Conservation (phyloP, 1,284 basidiomycete genomes). For the Cryptococcus amylolentus region DNA sequence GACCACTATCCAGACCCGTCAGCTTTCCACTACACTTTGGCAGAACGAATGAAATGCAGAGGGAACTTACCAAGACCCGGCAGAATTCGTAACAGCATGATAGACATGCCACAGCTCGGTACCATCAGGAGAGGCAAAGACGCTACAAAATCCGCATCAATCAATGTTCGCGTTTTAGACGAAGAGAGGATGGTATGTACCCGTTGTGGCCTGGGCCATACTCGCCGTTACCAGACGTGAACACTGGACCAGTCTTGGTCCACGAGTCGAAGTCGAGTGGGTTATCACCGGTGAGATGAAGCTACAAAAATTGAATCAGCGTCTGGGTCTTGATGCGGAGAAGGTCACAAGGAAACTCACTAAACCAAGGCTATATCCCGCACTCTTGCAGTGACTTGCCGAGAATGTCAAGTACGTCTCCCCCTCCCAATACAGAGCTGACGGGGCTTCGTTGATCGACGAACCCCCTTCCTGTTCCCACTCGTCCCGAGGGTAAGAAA, state of each 20-base stretch:
- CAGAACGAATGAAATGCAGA: too few species aligned
- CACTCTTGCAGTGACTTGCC: constrained; percentile 11
- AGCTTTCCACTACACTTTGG: too few species aligned
- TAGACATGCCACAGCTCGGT: constrained; percentile 24
- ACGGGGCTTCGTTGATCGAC: constrained; percentile 15
- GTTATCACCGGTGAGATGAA: constrained; percentile 13
- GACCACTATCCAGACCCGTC: background rate
- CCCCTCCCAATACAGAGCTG: constrained; percentile 14
- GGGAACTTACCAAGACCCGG: constrained; percentile 9
- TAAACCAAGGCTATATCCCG: constrained; percentile 13
- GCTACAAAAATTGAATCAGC: too few species aligned
- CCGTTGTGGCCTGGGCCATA: constrained; percentile 23
- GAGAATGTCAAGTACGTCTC: constrained; percentile 17
- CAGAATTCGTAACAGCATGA: constrained; percentile 16
- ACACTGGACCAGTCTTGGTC: constrained; percentile 19
- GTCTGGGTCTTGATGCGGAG: too few species aligned
- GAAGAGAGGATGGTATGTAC: too few species aligned
- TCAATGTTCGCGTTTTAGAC: too few species aligned
- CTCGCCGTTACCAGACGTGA: constrained; percentile 16
- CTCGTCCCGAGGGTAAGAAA: constrained; percentile 12
- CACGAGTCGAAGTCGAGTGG: constrained; percentile 12
- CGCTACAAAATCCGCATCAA: too few species aligned
- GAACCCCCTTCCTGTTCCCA: constrained; percentile 17
- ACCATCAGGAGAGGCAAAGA: constrained; percentile 20
- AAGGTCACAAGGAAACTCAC: too few species aligned